phyloP scores from a whole-genome alignment of 78 protist genomes.

The Polysphondylium violaceum region DNA sequence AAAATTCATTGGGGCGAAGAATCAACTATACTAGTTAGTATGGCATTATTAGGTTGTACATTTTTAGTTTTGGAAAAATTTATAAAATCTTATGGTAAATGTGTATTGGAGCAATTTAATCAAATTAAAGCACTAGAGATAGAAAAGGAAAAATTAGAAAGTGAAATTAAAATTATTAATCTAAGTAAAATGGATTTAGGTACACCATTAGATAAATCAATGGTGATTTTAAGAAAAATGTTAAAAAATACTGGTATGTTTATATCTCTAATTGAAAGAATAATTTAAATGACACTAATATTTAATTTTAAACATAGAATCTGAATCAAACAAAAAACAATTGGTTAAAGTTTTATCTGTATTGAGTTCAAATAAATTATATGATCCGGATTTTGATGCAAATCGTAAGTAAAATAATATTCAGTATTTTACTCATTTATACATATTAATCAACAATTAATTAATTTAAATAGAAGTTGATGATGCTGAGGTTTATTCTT shows the following conservation, averaged over 20 bases:
- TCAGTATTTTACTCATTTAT: background rate
- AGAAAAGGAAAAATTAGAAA: slow-evolving; percentile 42
- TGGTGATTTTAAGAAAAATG: slow-evolving; percentile 22
- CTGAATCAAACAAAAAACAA: slow-evolving; percentile 19
- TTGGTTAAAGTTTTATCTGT: slow-evolving; percentile 18
- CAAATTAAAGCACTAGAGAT: slow-evolving; percentile 20
- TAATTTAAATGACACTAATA: background rate
- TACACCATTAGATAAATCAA: slow-evolving; percentile 47
- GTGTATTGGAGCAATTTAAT: slow-evolving; percentile 21
- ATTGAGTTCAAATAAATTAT: slow-evolving; percentile 48
- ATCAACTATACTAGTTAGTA: slow-evolving; percentile 12
- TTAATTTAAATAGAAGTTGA: background rate
- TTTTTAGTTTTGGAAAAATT: slow-evolving; percentile 54
- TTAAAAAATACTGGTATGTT: slow-evolving; percentile 18
- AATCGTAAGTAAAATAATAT: background rate
- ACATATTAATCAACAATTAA: background rate
- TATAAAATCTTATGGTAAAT: slow-evolving; percentile 28
- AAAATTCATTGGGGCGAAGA: slow-evolving; percentile 41
- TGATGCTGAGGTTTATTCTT: slow-evolving; percentile 39
- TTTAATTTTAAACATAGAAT: background rate
- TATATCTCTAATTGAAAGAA: background rate
- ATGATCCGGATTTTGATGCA: slow-evolving; percentile 19
- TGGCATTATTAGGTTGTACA: slow-evolving; percentile 48
- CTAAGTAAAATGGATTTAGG: slow-evolving; percentile 32
- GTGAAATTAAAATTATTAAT: slow-evolving; percentile 13